phyloP scores from a whole-genome alignment of 768 basidiomycete species.

The Russula lepida region DNA sequence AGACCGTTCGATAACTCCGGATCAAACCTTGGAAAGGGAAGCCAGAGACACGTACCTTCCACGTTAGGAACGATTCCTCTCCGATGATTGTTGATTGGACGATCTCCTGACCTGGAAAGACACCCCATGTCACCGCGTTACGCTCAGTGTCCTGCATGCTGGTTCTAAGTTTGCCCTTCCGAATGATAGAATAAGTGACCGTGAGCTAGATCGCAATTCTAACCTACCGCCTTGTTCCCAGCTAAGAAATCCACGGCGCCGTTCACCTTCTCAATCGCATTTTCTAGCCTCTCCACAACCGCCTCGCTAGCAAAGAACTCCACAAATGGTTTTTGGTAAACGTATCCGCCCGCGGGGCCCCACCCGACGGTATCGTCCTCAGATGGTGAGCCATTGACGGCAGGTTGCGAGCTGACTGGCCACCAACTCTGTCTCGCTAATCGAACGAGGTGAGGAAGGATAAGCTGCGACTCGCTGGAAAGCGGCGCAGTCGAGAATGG shows the following conservation, averaged over 20 bases:
- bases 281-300: conserved; percentile 53
- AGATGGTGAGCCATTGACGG: conserved; percentile 72
- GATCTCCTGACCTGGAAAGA: conserved; percentile 95
- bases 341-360: conserved; percentile 88
- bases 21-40: neutral
- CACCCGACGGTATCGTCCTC: conserved; percentile 80
- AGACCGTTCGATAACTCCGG: neutral
- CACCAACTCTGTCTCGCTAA: conserved; percentile 81
- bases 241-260: conserved; percentile 84
- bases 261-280: conserved; percentile 45
- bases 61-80: conserved; percentile 85
- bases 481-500: conserved; percentile 86
- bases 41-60: conserved; percentile 62
- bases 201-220: neutral
- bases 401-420: conserved; percentile 96
- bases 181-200: neutral
- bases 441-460: conserved; percentile 66
- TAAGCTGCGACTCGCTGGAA: conserved; percentile 71
- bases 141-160: conserved; percentile 73
- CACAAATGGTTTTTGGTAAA: conserved; percentile 96
- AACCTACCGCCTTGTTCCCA: conserved; percentile 59
- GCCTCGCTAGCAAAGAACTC: conserved; percentile 80
- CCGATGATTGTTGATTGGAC: conserved; percentile 96
- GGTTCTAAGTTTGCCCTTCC: conserved; percentile 66
- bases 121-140: conserved; percentile 98